These are phyloP conservation scores for Cucurbitaria berberidis DNA, from an alignment of 2,329 filamentous ascomycete genomes.

Conservation along the genomic window DNA sequence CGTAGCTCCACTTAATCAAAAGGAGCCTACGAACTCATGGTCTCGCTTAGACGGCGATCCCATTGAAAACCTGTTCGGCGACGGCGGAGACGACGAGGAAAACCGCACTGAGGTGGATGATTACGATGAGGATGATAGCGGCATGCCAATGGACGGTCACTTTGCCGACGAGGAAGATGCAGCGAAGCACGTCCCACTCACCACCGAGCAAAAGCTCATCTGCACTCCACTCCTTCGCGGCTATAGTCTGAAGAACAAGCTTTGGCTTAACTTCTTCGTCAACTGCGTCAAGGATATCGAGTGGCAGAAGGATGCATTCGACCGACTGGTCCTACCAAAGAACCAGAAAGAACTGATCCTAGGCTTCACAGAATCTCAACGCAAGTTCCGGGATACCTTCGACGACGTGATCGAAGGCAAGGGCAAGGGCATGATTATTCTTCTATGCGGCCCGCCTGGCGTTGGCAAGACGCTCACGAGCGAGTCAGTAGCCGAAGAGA, in stretches of 20 bases:
- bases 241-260: slow-evolving; percentile 32
- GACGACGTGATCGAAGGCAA: slow-evolving; percentile 58
- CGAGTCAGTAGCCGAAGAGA: slow-evolving; percentile 27
- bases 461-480: slow-evolving; percentile 36
- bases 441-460: slow-evolving; percentile 35
- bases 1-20: slow-evolving; percentile 45
- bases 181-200: slow-evolving; percentile 17
- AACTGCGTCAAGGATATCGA: slow-evolving; percentile 51
- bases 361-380: slow-evolving; percentile 78
- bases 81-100: slow-evolving; percentile 13
- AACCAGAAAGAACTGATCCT: slow-evolving; percentile 33
- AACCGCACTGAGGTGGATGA: slow-evolving; percentile 5
- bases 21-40: slow-evolving; percentile 17
- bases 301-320: slow-evolving; percentile 54
- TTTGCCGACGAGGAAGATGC: slow-evolving; percentile 25
- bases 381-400: slow-evolving; percentile 44
- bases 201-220: slow-evolving; percentile 36
- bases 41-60: background rate
- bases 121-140: slow-evolving; percentile 11
- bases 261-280: slow-evolving; percentile 43
- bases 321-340: slow-evolving; percentile 47
- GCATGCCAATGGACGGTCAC: slow-evolving; percentile 22
- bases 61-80: slow-evolving; percentile 5
- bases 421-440: slow-evolving; percentile 37
- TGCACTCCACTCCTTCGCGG: slow-evolving; percentile 55